Evolutionary conservation across 768 basidiomycete genomes (phyloP), one percentile per base, ranked within the genome.

Genomic region (Sistotremastrum suecicum): DNA sequence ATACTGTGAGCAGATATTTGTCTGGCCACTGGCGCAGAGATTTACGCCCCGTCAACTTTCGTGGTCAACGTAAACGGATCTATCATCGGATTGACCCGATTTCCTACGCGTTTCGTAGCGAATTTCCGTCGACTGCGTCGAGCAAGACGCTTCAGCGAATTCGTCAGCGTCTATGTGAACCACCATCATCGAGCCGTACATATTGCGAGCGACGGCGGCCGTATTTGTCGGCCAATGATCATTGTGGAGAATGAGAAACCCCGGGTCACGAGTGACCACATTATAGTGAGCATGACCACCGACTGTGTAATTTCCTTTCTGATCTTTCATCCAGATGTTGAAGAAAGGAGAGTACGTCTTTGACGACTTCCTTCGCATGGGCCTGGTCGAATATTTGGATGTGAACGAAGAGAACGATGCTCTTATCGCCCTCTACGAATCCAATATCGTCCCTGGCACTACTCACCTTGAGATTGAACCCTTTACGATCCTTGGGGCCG

Each of bases 391-490:
- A 61, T 99, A 99, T 58, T 78, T 97, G 37, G 95, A 98, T 59
- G 92, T 97, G 45, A 99, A 99, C 60, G 95, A 99, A 64, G 95
- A 99, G 64, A 98, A 98, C 60, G 95, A 98, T 63, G 82, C 92
- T 12, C 83, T 83, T 60, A 94, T 99, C 53, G 91, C 95, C 2
- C 71, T 98, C 39, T 92, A 95, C 63, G 95, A 99, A 63, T 65
- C 75, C 32, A 78, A 90, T 60, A 88, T 98, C 55, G 75, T 78
- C 28, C 66, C 74, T 39, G 64, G 74, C 2, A 92, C 91, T 7
- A 97, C 95, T 0, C 94, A 99, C 64, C 77, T 98, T 34, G 95
- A 98, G 64, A 98, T 99, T 49, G 94, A 99, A 57, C 95, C 95
- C 1, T 99, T 99, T 64, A 98, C 95, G 2, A 69, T 99, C 49